Evolutionary conservation across 192 early-diverging fungal species (phyloP).

Genomic region (Coemansia pectinata): DNA sequence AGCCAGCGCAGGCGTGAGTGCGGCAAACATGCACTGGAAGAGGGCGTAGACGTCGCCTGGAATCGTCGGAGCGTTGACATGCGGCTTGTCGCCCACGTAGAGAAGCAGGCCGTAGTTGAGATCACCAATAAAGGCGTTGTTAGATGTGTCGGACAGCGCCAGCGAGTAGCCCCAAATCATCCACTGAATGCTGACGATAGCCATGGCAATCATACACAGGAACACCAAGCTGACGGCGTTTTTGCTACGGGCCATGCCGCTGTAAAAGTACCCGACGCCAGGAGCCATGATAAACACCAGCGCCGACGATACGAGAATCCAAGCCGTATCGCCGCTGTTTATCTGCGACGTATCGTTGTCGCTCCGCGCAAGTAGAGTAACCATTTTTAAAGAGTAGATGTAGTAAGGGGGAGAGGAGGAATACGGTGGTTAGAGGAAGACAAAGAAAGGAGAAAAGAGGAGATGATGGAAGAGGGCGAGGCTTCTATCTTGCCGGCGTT

Average conservation of each 20-base stretch:
- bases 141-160: conserved; percentile 76
- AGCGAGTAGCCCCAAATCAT: conserved; percentile 88
- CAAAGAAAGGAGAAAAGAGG: not conserved
- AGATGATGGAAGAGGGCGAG: not conserved
- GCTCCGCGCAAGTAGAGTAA: conserved; percentile 10
- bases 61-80: conserved; percentile 61
- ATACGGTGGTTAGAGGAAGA: not conserved
- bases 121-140: conserved; percentile 75
- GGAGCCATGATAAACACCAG: conserved; percentile 96
- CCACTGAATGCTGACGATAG: conserved; percentile 93
- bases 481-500: conserved; percentile 6
- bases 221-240: conserved; percentile 90
- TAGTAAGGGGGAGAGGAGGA: not conserved
- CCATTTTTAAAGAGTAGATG: conserved; percentile 14
- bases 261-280: conserved; percentile 94
- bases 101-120: conserved; percentile 72
- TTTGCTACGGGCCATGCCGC: conserved; percentile 90
- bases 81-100: conserved; percentile 57
- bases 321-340: conserved; percentile 61
- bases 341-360: conserved; percentile 40
- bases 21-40: conserved; percentile 93
- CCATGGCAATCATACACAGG: conserved; percentile 75
- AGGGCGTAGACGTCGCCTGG: conserved; percentile 78
- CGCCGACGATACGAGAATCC: conserved; percentile 69
- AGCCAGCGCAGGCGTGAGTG: conserved; percentile 87